Evolutionary conservation across 805 yeast genomes (phyloP).

Genomic region (Nakazawaea peltata): DNA sequence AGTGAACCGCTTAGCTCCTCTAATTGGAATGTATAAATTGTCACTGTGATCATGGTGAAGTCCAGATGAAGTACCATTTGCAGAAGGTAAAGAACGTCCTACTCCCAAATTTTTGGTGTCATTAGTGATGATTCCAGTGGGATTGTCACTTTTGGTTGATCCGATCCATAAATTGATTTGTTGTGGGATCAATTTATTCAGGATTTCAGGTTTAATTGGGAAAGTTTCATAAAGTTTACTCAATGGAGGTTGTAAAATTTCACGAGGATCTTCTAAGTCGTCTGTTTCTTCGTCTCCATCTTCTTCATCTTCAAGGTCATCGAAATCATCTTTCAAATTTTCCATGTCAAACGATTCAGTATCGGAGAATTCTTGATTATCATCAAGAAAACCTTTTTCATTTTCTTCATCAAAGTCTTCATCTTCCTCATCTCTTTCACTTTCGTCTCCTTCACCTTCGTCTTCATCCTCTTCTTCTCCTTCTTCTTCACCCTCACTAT

Average conservation of each 20-base stretch:
- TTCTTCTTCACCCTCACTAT: slow-evolving; percentile 31
- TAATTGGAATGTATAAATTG: slow-evolving; percentile 53
- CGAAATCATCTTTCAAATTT: slow-evolving; percentile 42
- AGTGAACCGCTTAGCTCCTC: slow-evolving; percentile 61
- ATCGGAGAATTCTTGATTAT: slow-evolving; percentile 21
- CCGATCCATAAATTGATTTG: slow-evolving; percentile 77
- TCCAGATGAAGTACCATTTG: slow-evolving; percentile 57
- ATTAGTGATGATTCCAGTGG: slow-evolving; percentile 11
- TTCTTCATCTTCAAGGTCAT: slow-evolving; percentile 14
- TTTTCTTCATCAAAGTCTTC: slow-evolving; percentile 15
- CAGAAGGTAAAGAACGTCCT: slow-evolving; percentile 39
- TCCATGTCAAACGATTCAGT: slow-evolving; percentile 33
- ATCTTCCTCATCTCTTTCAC: slow-evolving; percentile 15
- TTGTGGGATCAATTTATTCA: slow-evolving; percentile 45
- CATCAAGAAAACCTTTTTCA: slow-evolving; percentile 5
- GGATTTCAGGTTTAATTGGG: slow-evolving; percentile 34
- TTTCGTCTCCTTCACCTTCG: slow-evolving; percentile 25
- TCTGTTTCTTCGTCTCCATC: slow-evolving; percentile 12
- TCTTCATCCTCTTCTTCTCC: slow-evolving; percentile 12
- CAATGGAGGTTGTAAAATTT: slow-evolving; percentile 50
- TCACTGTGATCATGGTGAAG: slow-evolving; percentile 80
- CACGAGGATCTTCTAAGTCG: no score
- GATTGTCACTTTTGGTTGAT: not conserved
- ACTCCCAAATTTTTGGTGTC: slow-evolving; percentile 26
- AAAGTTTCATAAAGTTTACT: slow-evolving; percentile 19